Evolutionary conservation across 192 early-diverging fungal species (phyloP), one percentile per base, ranked within the genome.

Genomic region (Kickxella alabastrina): DNA sequence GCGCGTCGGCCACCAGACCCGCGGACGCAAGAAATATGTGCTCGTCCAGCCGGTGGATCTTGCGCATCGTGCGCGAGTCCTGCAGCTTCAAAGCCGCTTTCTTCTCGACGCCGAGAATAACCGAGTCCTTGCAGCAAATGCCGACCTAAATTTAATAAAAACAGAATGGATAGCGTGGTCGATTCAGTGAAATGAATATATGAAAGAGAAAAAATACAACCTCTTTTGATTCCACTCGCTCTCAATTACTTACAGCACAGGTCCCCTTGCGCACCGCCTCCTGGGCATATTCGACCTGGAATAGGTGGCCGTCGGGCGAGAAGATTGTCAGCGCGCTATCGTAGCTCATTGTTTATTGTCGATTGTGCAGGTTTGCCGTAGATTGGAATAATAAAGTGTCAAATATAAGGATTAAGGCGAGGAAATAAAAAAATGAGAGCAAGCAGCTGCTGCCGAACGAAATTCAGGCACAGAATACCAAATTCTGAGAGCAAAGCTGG

Each of bases 281-380:
- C 49, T 92, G 83, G 52, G 96, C 95, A 65, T 99, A 99, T 75
- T 99, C 94, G 63, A 99, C 96, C 85, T 99, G 96, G 78, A 99
- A 99, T 53, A 99, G 75, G 67, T 95, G 94, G 22, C 96, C 96
- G 66, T 99, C 96, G 29, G 96, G 96, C 31, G 94, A 97, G 65
- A 99, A 99, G 56, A 97, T 92, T 42, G 94, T 99, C 48, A 99
- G 82, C 26, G 94, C 94, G 50, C 80, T 80, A 71, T 85, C 84
- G 79, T 85, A 85, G 54, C 68, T 72, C 71, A 75, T 75, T 54
- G 31, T 25, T 6, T 10, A 18, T 24, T 43, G 25, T n/a, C n/a
- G n/a, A n/a, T n/a, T n/a, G n/a, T n/a, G n/a, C n/a, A n/a, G n/a
- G n/a, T n/a, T n/a, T n/a, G n/a, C n/a, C n/a, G n/a, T n/a, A n/a